Evolutionary conservation across 306 rosid genomes (phyloP).

Genomic region (Cicer yamashitae): DNA sequence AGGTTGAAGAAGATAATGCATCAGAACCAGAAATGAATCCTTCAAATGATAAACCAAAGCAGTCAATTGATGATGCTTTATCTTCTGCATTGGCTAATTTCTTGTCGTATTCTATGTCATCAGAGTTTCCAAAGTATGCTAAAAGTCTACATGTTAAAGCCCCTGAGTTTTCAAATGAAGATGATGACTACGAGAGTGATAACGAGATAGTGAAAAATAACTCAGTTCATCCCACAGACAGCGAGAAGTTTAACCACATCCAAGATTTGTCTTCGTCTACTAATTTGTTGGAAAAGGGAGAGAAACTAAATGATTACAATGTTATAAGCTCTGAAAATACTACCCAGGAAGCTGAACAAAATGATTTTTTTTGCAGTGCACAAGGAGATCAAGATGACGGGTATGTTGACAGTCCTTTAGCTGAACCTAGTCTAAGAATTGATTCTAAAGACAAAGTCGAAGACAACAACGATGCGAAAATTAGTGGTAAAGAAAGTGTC

Average conservation of each 20-base stretch:
- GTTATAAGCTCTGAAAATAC: slow-evolving; percentile 44
- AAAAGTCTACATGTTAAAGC: slow-evolving; percentile 55
- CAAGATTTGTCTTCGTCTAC: slow-evolving; percentile 41
- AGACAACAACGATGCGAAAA: slow-evolving; percentile 47
- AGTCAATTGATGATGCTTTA: slow-evolving; percentile 77
- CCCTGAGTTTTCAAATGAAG: slow-evolving; percentile 69
- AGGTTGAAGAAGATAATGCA: slow-evolving; percentile 56
- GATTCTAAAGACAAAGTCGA: slow-evolving; percentile 34
- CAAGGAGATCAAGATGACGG: slow-evolving; percentile 44
- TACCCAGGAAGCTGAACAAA: slow-evolving; percentile 41
- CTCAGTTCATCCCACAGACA: slow-evolving; percentile 40
- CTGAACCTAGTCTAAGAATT: slow-evolving; percentile 39
- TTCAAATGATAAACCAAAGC: slow-evolving; percentile 55
- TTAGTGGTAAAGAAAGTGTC: slow-evolving; percentile 28
- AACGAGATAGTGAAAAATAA: slow-evolving; percentile 40
- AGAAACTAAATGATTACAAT: slow-evolving; percentile 34
- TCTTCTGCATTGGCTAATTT: slow-evolving; percentile 84
- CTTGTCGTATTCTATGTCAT: slow-evolving; percentile 55
- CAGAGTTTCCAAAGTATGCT: slow-evolving; percentile 49
- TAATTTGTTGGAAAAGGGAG: slow-evolving; percentile 42
- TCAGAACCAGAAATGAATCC: slow-evolving; percentile 40
- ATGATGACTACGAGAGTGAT: slow-evolving; percentile 45
- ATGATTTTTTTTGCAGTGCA: slow-evolving; percentile 4
- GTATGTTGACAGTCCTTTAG: slow-evolving; percentile 7
- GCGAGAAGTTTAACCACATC: slow-evolving; percentile 36